A percentile compares a stretch with the other conserved stretches of the same genome.
Evolutionary conservation across 371 early-diverging fungal genomes (phyloP).

Genomic region (Entomophthora muscae): DNA sequence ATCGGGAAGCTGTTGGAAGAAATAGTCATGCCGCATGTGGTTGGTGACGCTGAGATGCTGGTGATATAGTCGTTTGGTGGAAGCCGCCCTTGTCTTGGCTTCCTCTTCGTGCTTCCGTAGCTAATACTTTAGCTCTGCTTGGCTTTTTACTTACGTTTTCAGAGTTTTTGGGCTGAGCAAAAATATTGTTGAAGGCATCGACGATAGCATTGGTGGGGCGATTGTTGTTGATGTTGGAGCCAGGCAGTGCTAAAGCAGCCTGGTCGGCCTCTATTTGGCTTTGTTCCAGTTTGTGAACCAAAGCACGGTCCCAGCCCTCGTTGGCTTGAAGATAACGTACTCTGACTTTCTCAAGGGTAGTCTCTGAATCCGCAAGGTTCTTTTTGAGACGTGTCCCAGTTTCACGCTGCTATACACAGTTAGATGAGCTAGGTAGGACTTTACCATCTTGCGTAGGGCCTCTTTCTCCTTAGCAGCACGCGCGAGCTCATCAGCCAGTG

Average conservation of each 20-base stretch:
- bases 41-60: constrained; percentile 6
- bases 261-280: neutral
- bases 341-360: constrained; percentile 2
- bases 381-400: neutral
- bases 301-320: constrained; percentile 2
- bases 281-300: constrained; percentile 1
- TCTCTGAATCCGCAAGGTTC: neutral
- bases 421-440: neutral
- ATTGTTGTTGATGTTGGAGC: neutral
- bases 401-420: constrained; percentile 2
- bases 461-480: constrained; percentile 5
- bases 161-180: neutral
- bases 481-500: constrained; percentile 5
- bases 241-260: neutral
- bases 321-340: constrained; percentile 1
- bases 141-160: neutral
- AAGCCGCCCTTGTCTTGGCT: constrained; percentile 1
- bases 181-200: constrained; percentile 8
- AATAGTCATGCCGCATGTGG: constrained; percentile 3
- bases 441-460: constrained; percentile 3
- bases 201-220: neutral
- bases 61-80: constrained; percentile 1
- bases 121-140: neutral
- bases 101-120: constrained; percentile 4
- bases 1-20: constrained; percentile 6